Evolutionary conservation across 306 rosid genomes (phyloP).

Genomic region (Cucurbita maxima): DNA sequence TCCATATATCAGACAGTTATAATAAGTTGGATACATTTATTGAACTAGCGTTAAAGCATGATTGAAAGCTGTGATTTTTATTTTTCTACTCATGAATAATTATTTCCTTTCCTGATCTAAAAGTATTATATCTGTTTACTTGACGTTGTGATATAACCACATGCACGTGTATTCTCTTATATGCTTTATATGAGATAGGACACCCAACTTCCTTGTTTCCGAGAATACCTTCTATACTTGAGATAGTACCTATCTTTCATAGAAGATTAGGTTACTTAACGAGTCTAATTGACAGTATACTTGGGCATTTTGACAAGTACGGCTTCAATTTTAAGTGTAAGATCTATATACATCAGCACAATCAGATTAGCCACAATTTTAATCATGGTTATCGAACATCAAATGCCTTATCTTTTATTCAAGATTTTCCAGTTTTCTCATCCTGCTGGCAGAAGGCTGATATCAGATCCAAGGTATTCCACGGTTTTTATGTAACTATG

Average conservation of each 20-base stretch:
- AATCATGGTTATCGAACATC: neutral
- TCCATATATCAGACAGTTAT: neutral
- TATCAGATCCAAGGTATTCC: neutral
- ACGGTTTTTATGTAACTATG: neutral
- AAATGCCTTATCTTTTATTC: neutral
- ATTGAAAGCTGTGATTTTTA: neutral
- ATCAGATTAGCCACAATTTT: neutral
- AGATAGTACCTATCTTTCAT: neutral
- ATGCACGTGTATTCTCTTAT: neutral
- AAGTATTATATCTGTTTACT: neutral
- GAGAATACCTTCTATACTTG: neutral
- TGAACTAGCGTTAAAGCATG: slow-evolving; percentile 1
- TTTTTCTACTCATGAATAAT: neutral
- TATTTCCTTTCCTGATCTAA: neutral
- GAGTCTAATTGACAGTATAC: neutral
- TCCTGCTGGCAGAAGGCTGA: neutral
- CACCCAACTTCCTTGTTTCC: neutral
- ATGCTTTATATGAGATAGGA: neutral
- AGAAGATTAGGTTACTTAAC: neutral
- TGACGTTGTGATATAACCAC: neutral
- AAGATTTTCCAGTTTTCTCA: neutral
- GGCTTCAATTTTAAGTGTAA: neutral
- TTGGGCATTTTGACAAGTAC: neutral
- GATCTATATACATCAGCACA: neutral
- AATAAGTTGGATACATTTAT: neutral